Evolutionary conservation across 495 filamentous ascomycete genomes (phyloP), one percentile per base, ranked within the genome.

Genomic region (Aspergillus panamensis): DNA sequence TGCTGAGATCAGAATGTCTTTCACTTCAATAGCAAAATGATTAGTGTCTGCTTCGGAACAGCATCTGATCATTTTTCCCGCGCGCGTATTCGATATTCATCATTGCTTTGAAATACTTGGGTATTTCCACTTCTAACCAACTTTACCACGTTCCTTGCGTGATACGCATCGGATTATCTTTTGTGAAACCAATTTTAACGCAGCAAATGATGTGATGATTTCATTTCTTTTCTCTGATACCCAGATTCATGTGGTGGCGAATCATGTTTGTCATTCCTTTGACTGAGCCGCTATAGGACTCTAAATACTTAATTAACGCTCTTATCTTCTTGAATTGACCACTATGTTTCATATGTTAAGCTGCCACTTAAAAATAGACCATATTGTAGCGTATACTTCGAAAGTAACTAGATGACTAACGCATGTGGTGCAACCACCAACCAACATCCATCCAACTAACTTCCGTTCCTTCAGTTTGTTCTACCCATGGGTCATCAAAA

Each of bases 361-460:
- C 2, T 25, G 25, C 25, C 25, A 25, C 25, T 25, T 25, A 25
- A 25, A 25, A 25, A 25, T 25, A 25, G 5, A 25, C 25, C 25
- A 25, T 5, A 25, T 25, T 39, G 35, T n/a, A 8, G 10, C 14
- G 35, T 39, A 39, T 39, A 39, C 35, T 39, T 39, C 47, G 0
- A 29, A 50, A 31, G 48, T 8, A 29, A 12, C 21, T 0, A 31
- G 48, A 54, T 61, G 59, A 57, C 59, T 57, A 61, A 61, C 57
- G 20, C 6, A 29, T 42, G 31, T 48, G 50, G 43, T 21, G 43
- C 25, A 21, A 51, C 44, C 21, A 17, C 54, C n/a, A 8, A 19
- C 57, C 25, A 25, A 33, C 9, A 43, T 1, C 45, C 19, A 21
- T 31, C 20, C 2, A 21, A 12, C 40, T 35, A 32, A 44, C 10